Base-by-base conservation (phyloP, 495 filamentous ascomycete genomes). In the Letharia columbiana region DNA sequence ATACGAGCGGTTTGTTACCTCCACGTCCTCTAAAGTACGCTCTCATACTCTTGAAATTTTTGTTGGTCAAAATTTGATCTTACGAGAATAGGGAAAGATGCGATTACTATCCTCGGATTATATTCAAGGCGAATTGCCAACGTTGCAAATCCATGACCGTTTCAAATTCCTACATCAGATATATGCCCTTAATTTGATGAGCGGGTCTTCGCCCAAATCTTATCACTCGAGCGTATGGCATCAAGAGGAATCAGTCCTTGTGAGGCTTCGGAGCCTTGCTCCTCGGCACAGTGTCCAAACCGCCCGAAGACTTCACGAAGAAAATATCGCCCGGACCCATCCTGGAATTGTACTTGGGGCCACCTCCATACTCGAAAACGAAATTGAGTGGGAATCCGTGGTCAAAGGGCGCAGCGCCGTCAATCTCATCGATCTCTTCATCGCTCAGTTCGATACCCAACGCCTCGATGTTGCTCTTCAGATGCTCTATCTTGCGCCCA, bases 381-480 rank as follows among this genome's bases (percentile, higher is more conserved):
- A 84, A 77, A 64, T 76, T 80, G 49, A 67, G 70, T 1, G 84
- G 84, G 68, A 84, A 87, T 1, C 83, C 84, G 42, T 76, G 18
- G 59, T 85, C 80, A 63, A 87, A 84, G 3, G 73, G 66, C 23
- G 61, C 71, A 6, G 78, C 76, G 20, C 72, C 71, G 61, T 89
- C 85, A 44, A 89, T 75, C 64, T 84, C 77, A 44, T 80, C 71
- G 50, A 89, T 79, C 56, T 90, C 82, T 67, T 85, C 76, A 20
- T 79, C 69, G 10, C 78, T 81, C 50, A 90, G 72, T 1, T 73
- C 73, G 41, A 90, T 77, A 1, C 65, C 74, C 58, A 91, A 71
- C 0, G 83, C 84, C 68, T 84, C 76, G 61, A 89, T 85, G 60
- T 89, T 91, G 54, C 80, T 81, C 64, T 82, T 77, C 31, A 90